Conservation (phyloP, 768 basidiomycete genomes). For the Tremella yokohamensis region DNA sequence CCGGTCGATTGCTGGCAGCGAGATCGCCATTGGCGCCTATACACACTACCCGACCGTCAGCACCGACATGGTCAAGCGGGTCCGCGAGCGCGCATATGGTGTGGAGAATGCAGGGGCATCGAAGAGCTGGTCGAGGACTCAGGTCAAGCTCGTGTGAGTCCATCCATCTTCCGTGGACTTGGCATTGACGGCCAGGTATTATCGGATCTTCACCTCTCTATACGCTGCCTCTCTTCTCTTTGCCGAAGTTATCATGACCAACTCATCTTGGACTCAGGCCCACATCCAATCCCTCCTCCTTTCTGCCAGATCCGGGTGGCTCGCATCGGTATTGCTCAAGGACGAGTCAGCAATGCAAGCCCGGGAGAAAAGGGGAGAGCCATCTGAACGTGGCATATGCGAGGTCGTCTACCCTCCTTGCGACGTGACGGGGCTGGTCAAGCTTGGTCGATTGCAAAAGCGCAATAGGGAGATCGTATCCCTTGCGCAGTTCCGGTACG, state of each 20-base stretch:
- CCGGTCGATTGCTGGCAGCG: conserved; percentile 56
- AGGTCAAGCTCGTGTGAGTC: conserved; percentile 64
- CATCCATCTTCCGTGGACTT: neutral
- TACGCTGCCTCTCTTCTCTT: conserved; percentile 72
- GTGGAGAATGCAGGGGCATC: conserved; percentile 68
- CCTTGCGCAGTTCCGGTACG: conserved; percentile 81
- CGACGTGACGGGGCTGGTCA: conserved; percentile 69
- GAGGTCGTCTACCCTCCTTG: conserved; percentile 85
- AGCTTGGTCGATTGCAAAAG: conserved; percentile 31
- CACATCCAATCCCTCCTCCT: conserved; percentile 73
- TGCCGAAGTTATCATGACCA: conserved; percentile 71
- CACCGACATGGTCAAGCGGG: conserved; percentile 84
- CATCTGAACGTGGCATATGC: conserved; percentile 17
- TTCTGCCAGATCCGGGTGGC: conserved; percentile 16
- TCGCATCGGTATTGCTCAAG: conserved; percentile 33
- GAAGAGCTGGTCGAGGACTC: conserved; percentile 58
- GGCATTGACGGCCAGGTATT: conserved; percentile 62
- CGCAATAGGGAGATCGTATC: conserved; percentile 71
- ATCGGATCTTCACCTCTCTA: conserved; percentile 77
- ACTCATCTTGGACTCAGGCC: conserved; percentile 88
- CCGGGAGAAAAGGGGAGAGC: conserved; percentile 16
- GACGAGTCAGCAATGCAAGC: conserved; percentile 23
- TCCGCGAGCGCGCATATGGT: conserved; percentile 59
- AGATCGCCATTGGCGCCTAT: conserved; percentile 78
- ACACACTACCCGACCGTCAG: conserved; percentile 97